These are phyloP conservation scores for Forsythia viridissima DNA, from an alignment of 257 asterid species.

Conservation along the genomic window DNA sequence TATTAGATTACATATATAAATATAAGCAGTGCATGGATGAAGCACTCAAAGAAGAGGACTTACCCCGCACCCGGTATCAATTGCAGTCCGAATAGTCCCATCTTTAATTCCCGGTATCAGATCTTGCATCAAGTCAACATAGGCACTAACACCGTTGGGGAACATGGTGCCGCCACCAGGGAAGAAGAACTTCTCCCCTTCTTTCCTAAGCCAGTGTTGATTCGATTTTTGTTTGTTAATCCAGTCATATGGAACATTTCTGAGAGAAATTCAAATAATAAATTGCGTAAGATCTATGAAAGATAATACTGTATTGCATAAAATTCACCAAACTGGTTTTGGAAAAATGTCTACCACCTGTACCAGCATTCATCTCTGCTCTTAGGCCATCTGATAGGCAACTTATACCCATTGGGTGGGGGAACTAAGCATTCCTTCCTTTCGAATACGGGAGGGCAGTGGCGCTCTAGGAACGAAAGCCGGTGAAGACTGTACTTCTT, in stretches of 20 bases:
- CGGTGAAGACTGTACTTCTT: slow-evolving; percentile 59
- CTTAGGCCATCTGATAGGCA: slow-evolving; percentile 87
- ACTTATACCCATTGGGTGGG: slow-evolving; percentile 83
- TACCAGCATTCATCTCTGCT: slow-evolving; percentile 89
- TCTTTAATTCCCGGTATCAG: slow-evolving; percentile 93
- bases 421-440: slow-evolving; percentile 81
- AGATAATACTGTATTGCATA: neutral
- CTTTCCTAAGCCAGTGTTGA: slow-evolving; percentile 94
- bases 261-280: slow-evolving; percentile 22
- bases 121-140: slow-evolving; percentile 82
- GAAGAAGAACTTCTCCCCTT: slow-evolving; percentile 90
- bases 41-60: slow-evolving; percentile 30
- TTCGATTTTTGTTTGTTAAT: slow-evolving; percentile 91
- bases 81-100: slow-evolving; percentile 86
- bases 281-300: slow-evolving; percentile 3
- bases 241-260: slow-evolving; percentile 98
- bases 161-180: slow-evolving; percentile 99
- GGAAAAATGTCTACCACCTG: slow-evolving; percentile 46
- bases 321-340: neutral
- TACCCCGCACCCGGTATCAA: slow-evolving; percentile 99
- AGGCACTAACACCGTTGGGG: slow-evolving; percentile 84
- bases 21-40: neutral
- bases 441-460: slow-evolving; percentile 83
- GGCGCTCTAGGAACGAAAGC: slow-evolving; percentile 74
- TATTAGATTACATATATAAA: neutral